Evolutionary conservation across 176 grass and related monocot species (phyloP).

Genomic region (Oryza brachyantha): DNA sequence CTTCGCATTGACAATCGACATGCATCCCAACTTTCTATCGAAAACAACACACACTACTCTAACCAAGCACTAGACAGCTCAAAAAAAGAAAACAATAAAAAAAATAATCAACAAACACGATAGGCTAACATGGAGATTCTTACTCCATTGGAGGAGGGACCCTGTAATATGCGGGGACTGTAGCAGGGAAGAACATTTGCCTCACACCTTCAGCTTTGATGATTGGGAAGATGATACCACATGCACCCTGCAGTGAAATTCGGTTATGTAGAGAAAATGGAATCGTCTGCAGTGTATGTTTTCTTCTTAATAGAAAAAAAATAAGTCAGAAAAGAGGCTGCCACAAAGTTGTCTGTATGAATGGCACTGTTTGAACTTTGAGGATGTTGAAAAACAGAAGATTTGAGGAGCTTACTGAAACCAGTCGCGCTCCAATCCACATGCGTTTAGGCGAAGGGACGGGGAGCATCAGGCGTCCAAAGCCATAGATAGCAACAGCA

Average conservation of each 20-base stretch:
- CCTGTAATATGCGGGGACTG: constrained; percentile 79
- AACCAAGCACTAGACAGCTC: background rate
- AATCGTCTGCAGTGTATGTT: background rate
- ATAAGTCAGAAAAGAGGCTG: background rate
- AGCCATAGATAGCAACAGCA: constrained; percentile 92
- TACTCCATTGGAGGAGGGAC: constrained; percentile 30
- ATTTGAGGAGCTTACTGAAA: constrained; percentile 60
- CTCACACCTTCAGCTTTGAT: constrained; percentile 95
- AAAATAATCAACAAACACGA: background rate
- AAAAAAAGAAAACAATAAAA: background rate
- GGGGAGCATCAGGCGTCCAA: constrained; percentile 82
- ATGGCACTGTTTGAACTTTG: background rate
- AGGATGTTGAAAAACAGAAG: background rate
- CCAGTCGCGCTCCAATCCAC: constrained; percentile 76
- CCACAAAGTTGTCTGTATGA: background rate
- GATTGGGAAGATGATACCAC: constrained; percentile 92
- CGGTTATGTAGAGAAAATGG: background rate
- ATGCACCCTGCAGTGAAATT: constrained; percentile 55
- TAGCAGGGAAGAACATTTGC: constrained; percentile 99
- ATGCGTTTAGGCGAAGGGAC: constrained; percentile 75
- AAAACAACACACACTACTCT: background rate
- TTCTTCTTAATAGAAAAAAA: background rate
- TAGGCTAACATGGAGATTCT: background rate
- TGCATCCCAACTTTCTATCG: background rate
- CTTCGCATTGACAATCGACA: background rate